Percentiles rank a stretch among this genome's conserved stretches.
These are phyloP conservation scores for Scenedesmus sp. DNA, from an alignment of 163 green algal species.

Conservation along the genomic window DNA sequence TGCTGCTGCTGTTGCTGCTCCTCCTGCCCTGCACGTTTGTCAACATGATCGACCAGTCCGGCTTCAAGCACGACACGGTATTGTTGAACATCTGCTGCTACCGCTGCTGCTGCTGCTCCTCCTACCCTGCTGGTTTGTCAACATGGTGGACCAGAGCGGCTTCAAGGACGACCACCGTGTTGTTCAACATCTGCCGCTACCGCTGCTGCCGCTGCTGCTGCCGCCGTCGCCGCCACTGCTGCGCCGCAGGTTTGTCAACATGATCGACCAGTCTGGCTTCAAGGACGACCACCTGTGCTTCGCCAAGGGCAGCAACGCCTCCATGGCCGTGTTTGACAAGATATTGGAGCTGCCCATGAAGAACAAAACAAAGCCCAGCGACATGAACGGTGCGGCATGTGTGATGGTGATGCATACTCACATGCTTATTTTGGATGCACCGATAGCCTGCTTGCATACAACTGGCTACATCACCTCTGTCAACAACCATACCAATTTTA, in stretches of 20 bases:
- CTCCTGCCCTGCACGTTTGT: not conserved
- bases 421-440: no score
- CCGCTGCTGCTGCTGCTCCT: not conserved
- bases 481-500: no score
- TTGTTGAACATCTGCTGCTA: not conserved
- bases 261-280: constrained; percentile 45
- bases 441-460: no score
- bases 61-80: not conserved
- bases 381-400: constrained; percentile 46
- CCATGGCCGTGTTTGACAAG: constrained; percentile 51
- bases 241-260: constrained; percentile 5
- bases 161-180: no score
- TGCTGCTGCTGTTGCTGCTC: no score
- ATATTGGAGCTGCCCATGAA: constrained; percentile 54
- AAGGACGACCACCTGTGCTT: constrained; percentile 54
- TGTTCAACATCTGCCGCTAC: no score
- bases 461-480: no score
- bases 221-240: no score
- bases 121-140: no score
- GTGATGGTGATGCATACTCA: no score
- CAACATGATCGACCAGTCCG: not conserved
- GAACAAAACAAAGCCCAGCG: constrained; percentile 53
- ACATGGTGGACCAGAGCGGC: constrained; percentile 26
- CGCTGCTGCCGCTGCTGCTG: not conserved
- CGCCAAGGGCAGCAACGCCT: not conserved